Evolutionary conservation across 495 filamentous ascomycete genomes (phyloP).

Genomic region (Hypoxylon intermedium): DNA sequence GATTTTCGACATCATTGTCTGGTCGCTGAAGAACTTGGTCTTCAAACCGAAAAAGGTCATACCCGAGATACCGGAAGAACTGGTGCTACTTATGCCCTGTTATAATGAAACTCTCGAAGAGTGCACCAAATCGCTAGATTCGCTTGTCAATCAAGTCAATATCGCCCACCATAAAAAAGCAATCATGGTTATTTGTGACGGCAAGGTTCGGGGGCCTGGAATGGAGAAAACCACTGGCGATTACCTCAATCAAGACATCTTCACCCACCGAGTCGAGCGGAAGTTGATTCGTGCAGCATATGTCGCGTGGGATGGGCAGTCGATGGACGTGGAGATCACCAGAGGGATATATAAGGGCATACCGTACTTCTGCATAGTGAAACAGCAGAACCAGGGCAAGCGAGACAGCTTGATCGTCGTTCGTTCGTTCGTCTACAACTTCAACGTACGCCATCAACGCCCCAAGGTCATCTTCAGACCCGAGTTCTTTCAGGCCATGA

Average conservation of each 20-base stretch:
- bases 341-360: slow-evolving; percentile 73
- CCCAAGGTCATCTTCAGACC: slow-evolving; percentile 36
- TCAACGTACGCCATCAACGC: slow-evolving; percentile 51
- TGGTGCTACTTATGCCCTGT: slow-evolving; percentile 45
- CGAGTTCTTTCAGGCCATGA: slow-evolving; percentile 38
- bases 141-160: slow-evolving; percentile 40
- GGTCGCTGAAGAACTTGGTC: slow-evolving; percentile 21
- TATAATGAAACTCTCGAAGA: slow-evolving; percentile 46
- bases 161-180: slow-evolving; percentile 62
- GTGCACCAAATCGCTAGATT: slow-evolving; percentile 39
- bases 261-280: slow-evolving; percentile 67
- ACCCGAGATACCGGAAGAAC: slow-evolving; percentile 35
- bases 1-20: slow-evolving; percentile 29
- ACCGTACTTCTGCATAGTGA: slow-evolving; percentile 65
- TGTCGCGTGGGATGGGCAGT: slow-evolving; percentile 72
- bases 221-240: slow-evolving; percentile 74
- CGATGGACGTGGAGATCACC: slow-evolving; percentile 75
- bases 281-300: slow-evolving; percentile 67
- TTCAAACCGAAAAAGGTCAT: slow-evolving; percentile 27
- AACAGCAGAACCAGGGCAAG: slow-evolving; percentile 80
- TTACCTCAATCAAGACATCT: slow-evolving; percentile 69
- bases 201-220: slow-evolving; percentile 77
- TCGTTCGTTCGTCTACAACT: slow-evolving; percentile 81
- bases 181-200: slow-evolving; percentile 77
- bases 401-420: slow-evolving; percentile 79